Conservation (phyloP, 768 basidiomycete genomes). For the Mrakia frigida region DNA sequence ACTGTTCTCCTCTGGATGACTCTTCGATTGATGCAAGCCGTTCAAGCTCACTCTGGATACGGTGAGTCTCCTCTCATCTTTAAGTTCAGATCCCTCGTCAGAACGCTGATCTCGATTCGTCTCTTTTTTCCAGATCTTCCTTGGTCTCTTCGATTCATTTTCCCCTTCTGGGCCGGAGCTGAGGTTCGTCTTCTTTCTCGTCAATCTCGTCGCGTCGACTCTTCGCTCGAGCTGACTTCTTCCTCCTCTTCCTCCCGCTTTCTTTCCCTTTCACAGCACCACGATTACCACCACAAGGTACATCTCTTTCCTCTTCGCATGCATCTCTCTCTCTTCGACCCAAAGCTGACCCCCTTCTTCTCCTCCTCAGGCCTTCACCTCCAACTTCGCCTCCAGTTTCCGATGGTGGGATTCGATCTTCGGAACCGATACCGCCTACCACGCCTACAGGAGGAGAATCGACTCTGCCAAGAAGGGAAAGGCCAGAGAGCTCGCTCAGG, state of each 20-base stretch:
- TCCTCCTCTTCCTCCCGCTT: background rate
- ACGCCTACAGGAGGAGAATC: constrained; percentile 25
- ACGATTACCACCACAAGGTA: constrained; percentile 30
- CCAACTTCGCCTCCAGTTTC: constrained; percentile 28
- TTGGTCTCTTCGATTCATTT: constrained; percentile 10
- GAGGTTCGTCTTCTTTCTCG: background rate
- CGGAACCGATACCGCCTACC: constrained; percentile 23
- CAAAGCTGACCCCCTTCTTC: background rate
- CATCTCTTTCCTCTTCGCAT: constrained; percentile 1
- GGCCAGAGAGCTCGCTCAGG: background rate
- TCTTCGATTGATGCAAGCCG: constrained; percentile 25
- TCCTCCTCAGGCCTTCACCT: background rate
- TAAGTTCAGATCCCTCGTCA: background rate
- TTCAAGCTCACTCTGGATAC: constrained; percentile 27
- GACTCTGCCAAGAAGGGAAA: background rate
- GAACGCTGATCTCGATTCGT: too few relatives aligned
- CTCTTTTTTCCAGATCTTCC: constrained; percentile 5
- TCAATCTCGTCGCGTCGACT: background rate
- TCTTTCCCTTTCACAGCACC: background rate
- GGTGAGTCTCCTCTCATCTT: background rate
- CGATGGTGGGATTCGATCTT: constrained; percentile 25
- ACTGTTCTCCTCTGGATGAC: constrained; percentile 29
- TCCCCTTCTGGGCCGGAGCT: constrained; percentile 31
- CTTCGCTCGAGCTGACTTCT: background rate
- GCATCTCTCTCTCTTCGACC: background rate